Evolutionary conservation across 495 filamentous ascomycete genomes (phyloP).

Genomic region (Tuber borchii): DNA sequence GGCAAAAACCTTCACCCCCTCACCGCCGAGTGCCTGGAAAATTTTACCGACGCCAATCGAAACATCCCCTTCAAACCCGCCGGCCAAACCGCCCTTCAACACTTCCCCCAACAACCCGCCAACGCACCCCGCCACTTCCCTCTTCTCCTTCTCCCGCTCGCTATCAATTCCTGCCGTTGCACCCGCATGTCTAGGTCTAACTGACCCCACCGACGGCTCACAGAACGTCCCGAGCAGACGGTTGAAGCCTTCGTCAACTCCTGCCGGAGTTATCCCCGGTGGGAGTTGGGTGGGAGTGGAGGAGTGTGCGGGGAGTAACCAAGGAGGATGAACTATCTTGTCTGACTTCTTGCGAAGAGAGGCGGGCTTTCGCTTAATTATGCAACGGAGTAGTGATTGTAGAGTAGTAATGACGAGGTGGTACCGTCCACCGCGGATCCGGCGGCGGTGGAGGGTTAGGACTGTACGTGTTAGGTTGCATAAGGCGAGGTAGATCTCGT

Average conservation of each 20-base stretch:
- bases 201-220: constrained; percentile 35
- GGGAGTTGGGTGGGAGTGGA: background rate
- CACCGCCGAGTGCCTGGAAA: constrained; percentile 28
- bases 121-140: constrained; percentile 29
- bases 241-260: constrained; percentile 20
- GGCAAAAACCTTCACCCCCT: constrained; percentile 34
- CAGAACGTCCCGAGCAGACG: constrained; percentile 32
- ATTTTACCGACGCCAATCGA: constrained; percentile 22
- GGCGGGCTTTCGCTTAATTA: constrained; percentile 27
- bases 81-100: constrained; percentile 29
- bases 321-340: constrained; percentile 31
- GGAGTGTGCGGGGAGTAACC: constrained; percentile 17
- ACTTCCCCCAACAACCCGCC: constrained; percentile 29
- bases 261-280: background rate
- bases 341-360: constrained; percentile 30
- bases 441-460: constrained; percentile 31
- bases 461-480: constrained; percentile 18
- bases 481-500: constrained; percentile 28
- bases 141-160: constrained; percentile 29
- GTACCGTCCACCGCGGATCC: constrained; percentile 37
- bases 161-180: constrained; percentile 15
- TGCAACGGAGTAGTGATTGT: constrained; percentile 26
- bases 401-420: constrained; percentile 37
- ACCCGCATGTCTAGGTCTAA: constrained; percentile 13
- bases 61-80: constrained; percentile 33